These are phyloP conservation scores for Lachnellula willkommii DNA, from an alignment of 2,329 filamentous ascomycete species.

Conservation along the genomic window DNA sequence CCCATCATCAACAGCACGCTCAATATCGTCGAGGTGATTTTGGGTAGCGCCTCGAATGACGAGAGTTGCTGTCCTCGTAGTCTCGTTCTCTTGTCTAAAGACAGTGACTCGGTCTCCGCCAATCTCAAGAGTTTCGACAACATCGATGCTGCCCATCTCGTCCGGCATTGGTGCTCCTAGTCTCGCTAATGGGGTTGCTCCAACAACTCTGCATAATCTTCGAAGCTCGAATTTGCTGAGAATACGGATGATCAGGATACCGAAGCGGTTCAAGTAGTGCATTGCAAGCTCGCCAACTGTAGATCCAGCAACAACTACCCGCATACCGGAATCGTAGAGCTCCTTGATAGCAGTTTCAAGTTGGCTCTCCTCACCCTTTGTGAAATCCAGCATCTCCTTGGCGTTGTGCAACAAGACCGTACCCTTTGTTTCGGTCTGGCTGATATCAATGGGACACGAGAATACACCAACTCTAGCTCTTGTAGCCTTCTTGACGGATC, in stretches of 20 bases:
- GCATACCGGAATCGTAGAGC: conserved; percentile 85
- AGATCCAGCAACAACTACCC: conserved; percentile 86
- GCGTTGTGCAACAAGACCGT: conserved; percentile 95
- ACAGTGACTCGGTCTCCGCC: conserved; percentile 97
- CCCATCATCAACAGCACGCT: conserved; percentile 94
- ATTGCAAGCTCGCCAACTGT: conserved; percentile 93
- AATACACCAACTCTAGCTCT: conserved; percentile 97
- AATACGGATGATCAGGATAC: conserved; percentile 93
- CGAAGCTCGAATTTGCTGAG: conserved; percentile 97
- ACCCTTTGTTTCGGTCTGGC: conserved; percentile 97
- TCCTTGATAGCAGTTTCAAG: conserved; percentile 91
- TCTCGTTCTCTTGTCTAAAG: conserved; percentile 92
- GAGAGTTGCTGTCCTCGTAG: conserved; percentile 87
- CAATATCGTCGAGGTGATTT: conserved; percentile 95
- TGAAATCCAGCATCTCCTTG: conserved; percentile 98
- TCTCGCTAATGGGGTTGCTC: conserved; percentile 90
- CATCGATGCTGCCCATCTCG: conserved; percentile 91
- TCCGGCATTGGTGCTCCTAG: conserved; percentile 99
- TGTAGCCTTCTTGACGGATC: conserved; percentile 79
- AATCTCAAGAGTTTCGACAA: conserved; percentile 96
- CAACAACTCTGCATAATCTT: conserved; percentile 89
- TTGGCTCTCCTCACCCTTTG: conserved; percentile 90
- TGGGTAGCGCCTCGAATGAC: conserved; percentile 94
- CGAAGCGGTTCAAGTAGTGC: conserved; percentile 97
- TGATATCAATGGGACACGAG: conserved; percentile 91